Evolutionary conservation across 192 early-diverging fungal genomes (phyloP), one percentile per base, ranked within the genome.

Genomic region (Coemansia sp.): DNA sequence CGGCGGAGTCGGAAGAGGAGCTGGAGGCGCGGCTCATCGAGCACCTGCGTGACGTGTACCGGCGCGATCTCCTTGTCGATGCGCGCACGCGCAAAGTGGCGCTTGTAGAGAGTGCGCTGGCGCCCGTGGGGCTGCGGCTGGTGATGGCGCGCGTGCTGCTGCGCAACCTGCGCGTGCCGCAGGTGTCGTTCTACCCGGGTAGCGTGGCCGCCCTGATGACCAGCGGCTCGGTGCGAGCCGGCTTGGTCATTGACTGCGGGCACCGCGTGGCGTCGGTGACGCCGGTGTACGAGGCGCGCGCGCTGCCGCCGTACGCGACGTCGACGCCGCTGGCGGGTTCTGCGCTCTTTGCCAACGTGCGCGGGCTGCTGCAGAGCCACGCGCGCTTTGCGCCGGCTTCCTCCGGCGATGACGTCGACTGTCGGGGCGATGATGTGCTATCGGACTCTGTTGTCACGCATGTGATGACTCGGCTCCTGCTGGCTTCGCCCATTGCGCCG

Each of bases 241-340:
- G 95, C 1, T 76, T 97, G 60, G 94, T 97, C 1, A 83, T 97
- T 19, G 94, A 97, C 73, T 91, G 90, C 68, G 95, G 94, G 0
- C 85, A 93, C 66, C 72, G 93, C 17, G 88, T 88, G 45, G 89
- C 90, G 7, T 87, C 87, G 6, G 91, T 92, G 4, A 64, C 92
- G 45, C 94, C 94, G 35, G 94, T 97, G 4, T 82, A 73, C 17
- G 79, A 82, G 27, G 41, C 64, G 34, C 66, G 79, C 19, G 65
- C 62, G 16, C 27, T 82, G 53, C 31, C 19, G 4, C 33, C 74
- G 0, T 74, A 63, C 31, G 17, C 57, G 10, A 40, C 31, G 1
- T 39, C 48, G 5, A 66, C 75, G 14, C 60, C 74, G 3, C 36
- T 77, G 62, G 79, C 45, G 2, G 74, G 75, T 45, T 9, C 45